Percentiles rank a stretch among this genome's conserved stretches.
These are phyloP conservation scores for Phytopythium sindhum DNA, from an alignment of 352 stramenopile genomes.

Conservation along the genomic window DNA sequence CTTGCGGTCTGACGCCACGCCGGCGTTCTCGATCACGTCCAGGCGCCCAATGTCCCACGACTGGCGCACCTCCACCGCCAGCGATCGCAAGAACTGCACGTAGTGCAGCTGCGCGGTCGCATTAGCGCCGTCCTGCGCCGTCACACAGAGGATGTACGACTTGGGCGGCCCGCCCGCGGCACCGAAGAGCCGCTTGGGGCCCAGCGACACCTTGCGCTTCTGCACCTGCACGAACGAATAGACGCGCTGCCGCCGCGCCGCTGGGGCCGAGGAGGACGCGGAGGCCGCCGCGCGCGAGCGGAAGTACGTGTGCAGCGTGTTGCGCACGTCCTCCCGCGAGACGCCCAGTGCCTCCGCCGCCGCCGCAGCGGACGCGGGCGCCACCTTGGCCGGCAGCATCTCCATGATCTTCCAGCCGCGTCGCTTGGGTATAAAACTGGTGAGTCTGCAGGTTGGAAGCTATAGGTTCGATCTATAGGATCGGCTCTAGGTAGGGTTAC, in stretches of 20 bases:
- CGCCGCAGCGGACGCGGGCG: slow-evolving; percentile 2
- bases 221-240: slow-evolving; percentile 65
- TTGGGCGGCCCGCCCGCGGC: slow-evolving; percentile 28
- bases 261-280: background rate
- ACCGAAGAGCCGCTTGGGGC: slow-evolving; percentile 54
- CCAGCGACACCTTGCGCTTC: slow-evolving; percentile 52
- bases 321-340: slow-evolving; percentile 57
- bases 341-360: slow-evolving; percentile 22
- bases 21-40: slow-evolving; percentile 58
- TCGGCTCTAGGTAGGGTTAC: background rate
- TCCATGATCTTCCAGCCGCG: background rate
- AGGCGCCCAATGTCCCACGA: slow-evolving; percentile 56
- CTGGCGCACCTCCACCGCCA: slow-evolving; percentile 60
- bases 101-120: slow-evolving; percentile 46
- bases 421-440: background rate
- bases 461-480: background rate
- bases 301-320: slow-evolving; percentile 68
- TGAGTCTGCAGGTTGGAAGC: background rate
- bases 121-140: slow-evolving; percentile 34
- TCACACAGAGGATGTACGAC: slow-evolving; percentile 69
- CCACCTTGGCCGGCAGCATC: slow-evolving; percentile 14
- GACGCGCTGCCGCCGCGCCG: slow-evolving; percentile 33
- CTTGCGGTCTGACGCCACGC: slow-evolving; percentile 42
- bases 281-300: slow-evolving; percentile 18
- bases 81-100: slow-evolving; percentile 58